These are phyloP conservation scores for Fomitopsis palustris DNA, from an alignment of 1,284 basidiomycete genomes.

Conservation along the genomic window DNA sequence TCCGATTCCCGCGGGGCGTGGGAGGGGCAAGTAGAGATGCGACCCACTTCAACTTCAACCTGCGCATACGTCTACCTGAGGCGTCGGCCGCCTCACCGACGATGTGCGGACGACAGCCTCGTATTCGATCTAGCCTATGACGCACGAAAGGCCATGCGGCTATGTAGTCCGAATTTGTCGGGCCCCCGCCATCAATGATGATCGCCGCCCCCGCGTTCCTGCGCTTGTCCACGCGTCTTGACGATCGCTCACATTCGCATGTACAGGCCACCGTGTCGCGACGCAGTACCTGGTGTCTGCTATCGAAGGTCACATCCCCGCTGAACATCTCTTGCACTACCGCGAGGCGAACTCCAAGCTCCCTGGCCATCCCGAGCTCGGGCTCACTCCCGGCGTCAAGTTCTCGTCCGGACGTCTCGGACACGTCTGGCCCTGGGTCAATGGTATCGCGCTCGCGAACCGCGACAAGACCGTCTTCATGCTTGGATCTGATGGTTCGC, in stretches of 20 bases:
- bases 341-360: constrained; percentile 81
- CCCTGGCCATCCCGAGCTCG: constrained; percentile 83
- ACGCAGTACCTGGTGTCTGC: constrained; percentile 82
- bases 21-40: not conserved
- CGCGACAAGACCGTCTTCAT: constrained; percentile 74
- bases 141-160: not conserved
- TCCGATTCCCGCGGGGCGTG: not conserved
- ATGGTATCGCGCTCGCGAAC: constrained; percentile 79
- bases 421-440: constrained; percentile 81
- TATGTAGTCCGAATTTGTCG: not conserved
- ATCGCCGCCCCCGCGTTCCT: not conserved
- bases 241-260: not conserved
- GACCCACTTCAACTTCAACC: too few relatives aligned
- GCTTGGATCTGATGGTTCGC: constrained; percentile 83
- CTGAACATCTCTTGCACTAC: constrained; percentile 78
- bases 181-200: not conserved
- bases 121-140: not conserved
- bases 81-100: not conserved
- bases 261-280: constrained; percentile 77
- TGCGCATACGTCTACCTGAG: not conserved
- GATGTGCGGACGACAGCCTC: not conserved
- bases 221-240: not conserved
- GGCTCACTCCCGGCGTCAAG: constrained; percentile 81
- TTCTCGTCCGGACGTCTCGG: constrained; percentile 85
- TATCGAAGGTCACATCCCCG: constrained; percentile 66